Conservation (phyloP, 108 stramenopile genomes). For the Bacterosira constricta region DNA sequence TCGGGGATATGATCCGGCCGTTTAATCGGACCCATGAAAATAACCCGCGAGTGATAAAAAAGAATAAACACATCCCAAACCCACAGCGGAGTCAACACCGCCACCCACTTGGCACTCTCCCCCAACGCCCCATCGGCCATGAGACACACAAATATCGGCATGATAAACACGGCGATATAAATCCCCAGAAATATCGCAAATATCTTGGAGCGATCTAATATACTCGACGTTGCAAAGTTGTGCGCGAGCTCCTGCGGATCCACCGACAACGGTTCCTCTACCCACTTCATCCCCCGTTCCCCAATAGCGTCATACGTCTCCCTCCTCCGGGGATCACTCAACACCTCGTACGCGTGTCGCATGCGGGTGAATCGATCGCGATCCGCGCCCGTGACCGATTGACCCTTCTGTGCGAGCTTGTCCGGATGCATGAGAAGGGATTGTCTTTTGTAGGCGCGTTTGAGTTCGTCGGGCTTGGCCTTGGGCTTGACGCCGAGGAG, state of each 20-base stretch:
- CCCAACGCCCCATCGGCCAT: slow-evolving; percentile 83
- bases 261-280: slow-evolving; percentile 83
- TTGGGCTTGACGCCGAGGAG: slow-evolving; percentile 68
- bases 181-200: slow-evolving; percentile 84
- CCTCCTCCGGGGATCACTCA: slow-evolving; percentile 82
- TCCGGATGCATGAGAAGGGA: slow-evolving; percentile 96
- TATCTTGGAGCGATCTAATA: slow-evolving; percentile 80
- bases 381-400: slow-evolving; percentile 72
- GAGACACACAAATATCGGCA: slow-evolving; percentile 78
- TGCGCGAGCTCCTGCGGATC: slow-evolving; percentile 90
- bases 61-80: slow-evolving; percentile 76
- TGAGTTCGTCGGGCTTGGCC: slow-evolving; percentile 87
- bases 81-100: slow-evolving; percentile 82
- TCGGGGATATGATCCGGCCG: slow-evolving; percentile 81
- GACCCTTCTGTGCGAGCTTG: slow-evolving; percentile 93
- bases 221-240: slow-evolving; percentile 79
- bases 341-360: slow-evolving; percentile 92
- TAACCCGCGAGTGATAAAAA: slow-evolving; percentile 76
- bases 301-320: slow-evolving; percentile 93
- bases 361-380: slow-evolving; percentile 89
- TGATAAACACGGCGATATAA: slow-evolving; percentile 63
- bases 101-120: slow-evolving; percentile 61
- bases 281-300: slow-evolving; percentile 87
- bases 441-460: slow-evolving; percentile 91
- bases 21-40: slow-evolving; percentile 82